Evolutionary conservation across 345 rosid genomes (phyloP), one percentile per base, ranked within the genome.

Genomic region (Microthlaspi erraticum): DNA sequence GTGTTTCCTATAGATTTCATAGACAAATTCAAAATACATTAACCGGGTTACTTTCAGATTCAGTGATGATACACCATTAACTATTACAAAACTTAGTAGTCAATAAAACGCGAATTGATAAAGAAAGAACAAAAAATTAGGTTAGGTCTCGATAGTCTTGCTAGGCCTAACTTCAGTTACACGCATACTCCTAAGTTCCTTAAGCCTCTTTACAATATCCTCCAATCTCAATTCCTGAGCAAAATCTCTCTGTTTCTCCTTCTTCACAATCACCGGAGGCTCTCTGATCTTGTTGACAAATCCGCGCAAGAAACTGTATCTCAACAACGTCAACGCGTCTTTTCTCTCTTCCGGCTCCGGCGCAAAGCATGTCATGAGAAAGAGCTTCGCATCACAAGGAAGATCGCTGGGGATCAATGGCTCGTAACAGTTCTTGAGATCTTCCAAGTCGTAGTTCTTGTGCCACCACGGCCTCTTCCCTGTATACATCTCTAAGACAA

Each of bases 401-500:
- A 71, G 52, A 61, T 50, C 19, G 26, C 6, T 39, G 2, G 74
- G 74, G 29, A 70, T 60, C 67, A 26, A 4, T 11, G 74, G 74
- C 11, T 33, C 13, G 8, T 37, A 1, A 4, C 29, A 46, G 7
- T 36, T 70, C 32, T 2, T 49, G 5, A 70, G 41, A 59, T 46
- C 38, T 8, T 46, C 6, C 48, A 70, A 48, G 7, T 48, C 57
- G 10, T 59, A 36, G 9, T 59, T 49, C 17, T 19, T 70, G 20
- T 68, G 45, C 66, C n/a, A 58, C 88, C 88, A 84, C 7, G 82
- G 77, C 18, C 8, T 38, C 37, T 70, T 60, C 5, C 84, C 88
- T 2, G 83, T 80, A 2, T 73, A 64, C 88, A 82, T 82, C 81
- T 84, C 84, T 17, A 78, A 54, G 6, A 82, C 86, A 0, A 74